These are phyloP conservation scores for Gigaspora rosea DNA, from an alignment of 192 early-diverging fungal species.

Conservation along the genomic window DNA sequence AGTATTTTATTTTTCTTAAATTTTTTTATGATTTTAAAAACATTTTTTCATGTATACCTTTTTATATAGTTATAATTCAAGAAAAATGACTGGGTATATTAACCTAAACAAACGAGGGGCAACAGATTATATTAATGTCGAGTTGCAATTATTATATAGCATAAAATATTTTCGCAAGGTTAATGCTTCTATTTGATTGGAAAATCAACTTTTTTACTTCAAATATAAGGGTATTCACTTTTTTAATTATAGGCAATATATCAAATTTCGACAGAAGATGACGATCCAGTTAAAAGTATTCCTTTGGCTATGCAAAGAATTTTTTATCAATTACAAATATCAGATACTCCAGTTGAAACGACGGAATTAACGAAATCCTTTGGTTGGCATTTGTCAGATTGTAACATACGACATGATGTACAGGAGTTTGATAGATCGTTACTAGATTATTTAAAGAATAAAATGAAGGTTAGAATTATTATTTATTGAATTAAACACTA, in stretches of 20 bases:
- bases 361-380: slow-evolving; percentile 96
- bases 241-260: slow-evolving; percentile 61
- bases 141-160: slow-evolving; percentile 67
- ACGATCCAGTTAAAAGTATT: slow-evolving; percentile 86
- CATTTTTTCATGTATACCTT: slow-evolving; percentile 51
- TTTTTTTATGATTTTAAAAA: slow-evolving; percentile 86
- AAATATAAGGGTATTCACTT: background rate
- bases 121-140: slow-evolving; percentile 98
- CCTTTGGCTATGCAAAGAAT: slow-evolving; percentile 90
- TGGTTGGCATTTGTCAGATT: slow-evolving; percentile 99
- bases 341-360: slow-evolving; percentile 79
- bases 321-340: slow-evolving; percentile 53
- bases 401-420: slow-evolving; percentile 95
- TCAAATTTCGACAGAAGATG: slow-evolving; percentile 87
- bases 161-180: slow-evolving; percentile 88
- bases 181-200: background rate
- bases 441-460: slow-evolving; percentile 77
- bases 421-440: slow-evolving; percentile 97
- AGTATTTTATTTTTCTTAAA: slow-evolving; percentile 50
- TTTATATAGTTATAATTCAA: slow-evolving; percentile 78
- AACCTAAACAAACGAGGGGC: slow-evolving; percentile 96
- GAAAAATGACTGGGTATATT: slow-evolving; percentile 85
- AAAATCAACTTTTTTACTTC: background rate
- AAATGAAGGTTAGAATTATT: slow-evolving; percentile 18
- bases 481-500: background rate